Conservation (phyloP, 2,329 filamentous ascomycete species). For the Cryphonectria radicalis region DNA sequence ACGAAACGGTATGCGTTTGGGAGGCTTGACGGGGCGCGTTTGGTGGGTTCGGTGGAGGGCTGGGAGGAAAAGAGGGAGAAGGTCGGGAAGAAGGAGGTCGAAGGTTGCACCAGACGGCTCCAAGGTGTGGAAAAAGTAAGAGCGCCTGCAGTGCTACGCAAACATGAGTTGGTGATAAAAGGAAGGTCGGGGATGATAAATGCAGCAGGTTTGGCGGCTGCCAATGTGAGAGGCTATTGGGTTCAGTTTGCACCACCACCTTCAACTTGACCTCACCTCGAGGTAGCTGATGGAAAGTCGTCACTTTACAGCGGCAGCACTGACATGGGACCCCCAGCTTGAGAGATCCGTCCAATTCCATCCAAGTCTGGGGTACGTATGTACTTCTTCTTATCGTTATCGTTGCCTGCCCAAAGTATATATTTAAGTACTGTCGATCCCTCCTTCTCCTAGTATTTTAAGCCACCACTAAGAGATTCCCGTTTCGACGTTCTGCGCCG, state of each 20-base stretch:
- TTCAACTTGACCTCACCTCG: not conserved
- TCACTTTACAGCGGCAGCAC: not conserved
- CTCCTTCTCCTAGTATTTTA: not conserved
- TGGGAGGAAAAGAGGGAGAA: not conserved
- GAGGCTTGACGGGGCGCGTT: slow-evolving; percentile 2
- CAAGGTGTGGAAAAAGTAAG: not conserved
- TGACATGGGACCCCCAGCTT: not conserved
- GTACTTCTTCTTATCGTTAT: slow-evolving; percentile 15
- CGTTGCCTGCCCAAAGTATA: slow-evolving; percentile 6
- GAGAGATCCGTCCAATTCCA: not conserved
- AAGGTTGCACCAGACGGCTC: not conserved
- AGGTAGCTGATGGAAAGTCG: not conserved
- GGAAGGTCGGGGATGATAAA: not conserved
- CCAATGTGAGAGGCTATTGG: slow-evolving; percentile 2
- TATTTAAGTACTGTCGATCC: not conserved
- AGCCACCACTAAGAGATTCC: not conserved
- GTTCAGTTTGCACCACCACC: not conserved
- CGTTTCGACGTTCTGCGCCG: slow-evolving; percentile 17
- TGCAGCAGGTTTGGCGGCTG: not conserved
- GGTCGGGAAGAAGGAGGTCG: not conserved
- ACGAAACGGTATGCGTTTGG: not conserved
- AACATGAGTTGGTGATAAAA: not conserved
- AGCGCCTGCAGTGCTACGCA: not conserved
- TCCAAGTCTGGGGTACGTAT: not conserved
- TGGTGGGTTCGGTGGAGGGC: not conserved